Percentiles rank a stretch among this genome's conserved stretches.
Conservation (phyloP, 2,329 filamentous ascomycete species). For the Fusarium albosuccineum region DNA sequence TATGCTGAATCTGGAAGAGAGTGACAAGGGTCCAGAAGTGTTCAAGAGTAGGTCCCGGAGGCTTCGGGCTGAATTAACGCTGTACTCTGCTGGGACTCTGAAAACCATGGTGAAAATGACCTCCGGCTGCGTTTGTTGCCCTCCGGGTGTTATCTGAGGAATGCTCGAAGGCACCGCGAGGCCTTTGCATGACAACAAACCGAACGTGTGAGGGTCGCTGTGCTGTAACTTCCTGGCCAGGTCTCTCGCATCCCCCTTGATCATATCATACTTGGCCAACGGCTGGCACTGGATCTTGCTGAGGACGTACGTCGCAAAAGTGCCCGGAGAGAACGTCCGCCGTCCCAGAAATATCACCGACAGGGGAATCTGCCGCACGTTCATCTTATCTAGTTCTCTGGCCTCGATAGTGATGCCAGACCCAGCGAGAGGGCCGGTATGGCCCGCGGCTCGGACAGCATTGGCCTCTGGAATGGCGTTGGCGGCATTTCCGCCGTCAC, state of each 20-base stretch:
- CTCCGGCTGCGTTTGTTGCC: not conserved
- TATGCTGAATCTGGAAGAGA: not conserved
- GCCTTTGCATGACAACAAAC: not conserved
- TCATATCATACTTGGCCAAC: not conserved
- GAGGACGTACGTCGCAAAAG: not conserved
- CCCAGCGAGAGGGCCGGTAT: not conserved
- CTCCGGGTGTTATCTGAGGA: not conserved
- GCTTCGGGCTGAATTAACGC: not conserved
- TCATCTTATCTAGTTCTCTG: not conserved
- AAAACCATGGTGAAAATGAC: not conserved
- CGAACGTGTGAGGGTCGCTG: not conserved
- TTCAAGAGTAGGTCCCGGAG: not conserved
- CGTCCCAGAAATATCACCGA: not conserved
- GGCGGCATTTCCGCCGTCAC: not conserved
- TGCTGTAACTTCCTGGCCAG: not conserved
- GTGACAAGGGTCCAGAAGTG: not conserved
- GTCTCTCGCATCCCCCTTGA: not conserved
- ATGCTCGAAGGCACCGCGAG: not conserved
- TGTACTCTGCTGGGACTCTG: not conserved
- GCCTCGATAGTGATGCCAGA: not conserved
- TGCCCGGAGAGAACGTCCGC: not conserved
- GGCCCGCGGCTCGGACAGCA: not conserved
- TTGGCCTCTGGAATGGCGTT: not conserved
- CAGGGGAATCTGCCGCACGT: not conserved
- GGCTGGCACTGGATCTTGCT: not conserved